Conservation (phyloP, 345 rosid genomes). For the Citropsis articulata region DNA sequence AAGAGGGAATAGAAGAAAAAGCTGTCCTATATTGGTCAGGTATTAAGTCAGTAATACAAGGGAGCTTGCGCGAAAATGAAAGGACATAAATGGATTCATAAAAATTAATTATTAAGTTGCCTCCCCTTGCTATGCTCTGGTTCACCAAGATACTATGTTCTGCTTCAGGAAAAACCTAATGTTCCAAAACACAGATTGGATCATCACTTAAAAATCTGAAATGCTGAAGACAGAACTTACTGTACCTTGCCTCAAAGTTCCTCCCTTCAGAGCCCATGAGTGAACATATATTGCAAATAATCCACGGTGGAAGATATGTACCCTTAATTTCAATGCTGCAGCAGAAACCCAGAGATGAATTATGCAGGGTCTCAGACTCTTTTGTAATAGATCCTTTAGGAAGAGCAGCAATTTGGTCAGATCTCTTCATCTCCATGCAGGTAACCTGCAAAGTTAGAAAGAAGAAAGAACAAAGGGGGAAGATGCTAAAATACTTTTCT, state of each 20-base stretch:
- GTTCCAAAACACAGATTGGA: neutral
- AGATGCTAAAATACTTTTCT: constrained; percentile 9
- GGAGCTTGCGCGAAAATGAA: no score
- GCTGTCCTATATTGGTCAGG: neutral
- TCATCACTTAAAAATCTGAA: neutral
- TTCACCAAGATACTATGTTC: neutral
- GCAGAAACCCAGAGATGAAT: constrained; percentile 30
- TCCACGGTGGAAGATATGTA: constrained; percentile 83
- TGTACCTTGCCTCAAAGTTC: constrained; percentile 78
- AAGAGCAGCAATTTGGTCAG: constrained; percentile 31
- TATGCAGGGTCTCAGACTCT: constrained; percentile 22
- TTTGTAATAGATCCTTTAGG: constrained; percentile 19
- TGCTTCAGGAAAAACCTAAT: neutral
- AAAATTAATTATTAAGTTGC: neutral
- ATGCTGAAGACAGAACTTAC: neutral
- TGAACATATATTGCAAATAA: constrained; percentile 60
- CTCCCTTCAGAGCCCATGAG: constrained; percentile 49
- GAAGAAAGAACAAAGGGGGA: no score
- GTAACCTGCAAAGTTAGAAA: constrained; percentile 56
- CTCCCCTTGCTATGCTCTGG: neutral
- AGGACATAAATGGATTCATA: neutral
- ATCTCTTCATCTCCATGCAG: constrained; percentile 58
- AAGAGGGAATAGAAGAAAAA: neutral
- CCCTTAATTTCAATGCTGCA: constrained; percentile 67
- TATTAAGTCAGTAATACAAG: neutral